Evolutionary conservation across 352 stramenopile genomes (phyloP).

Genomic region (Saprolegnia parasitica): DNA sequence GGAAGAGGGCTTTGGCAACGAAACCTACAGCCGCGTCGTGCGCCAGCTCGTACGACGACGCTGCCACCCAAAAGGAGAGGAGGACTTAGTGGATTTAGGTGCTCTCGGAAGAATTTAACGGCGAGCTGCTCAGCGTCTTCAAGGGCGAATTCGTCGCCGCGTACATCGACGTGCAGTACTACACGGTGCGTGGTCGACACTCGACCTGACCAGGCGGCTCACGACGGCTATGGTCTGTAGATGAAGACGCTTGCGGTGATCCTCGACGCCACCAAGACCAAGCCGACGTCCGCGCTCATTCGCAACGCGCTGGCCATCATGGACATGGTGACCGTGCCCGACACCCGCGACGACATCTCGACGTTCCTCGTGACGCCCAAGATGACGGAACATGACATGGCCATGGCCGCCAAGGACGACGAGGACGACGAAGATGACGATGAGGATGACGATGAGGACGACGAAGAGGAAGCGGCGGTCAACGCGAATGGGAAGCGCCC

Average conservation of each 20-base stretch:
- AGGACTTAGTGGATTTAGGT: too few species aligned
- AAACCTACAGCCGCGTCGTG: constrained; percentile 77
- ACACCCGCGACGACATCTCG: constrained; percentile 50
- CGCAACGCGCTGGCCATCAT: constrained; percentile 43
- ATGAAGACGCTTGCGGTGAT: constrained; percentile 63
- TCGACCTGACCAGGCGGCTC: background rate
- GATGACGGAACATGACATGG: background rate
- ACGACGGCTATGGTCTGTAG: constrained; percentile 30
- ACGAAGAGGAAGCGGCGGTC: constrained; percentile 31
- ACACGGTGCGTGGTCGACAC: constrained; percentile 44
- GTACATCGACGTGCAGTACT: constrained; percentile 85
- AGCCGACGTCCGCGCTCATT: constrained; percentile 30
- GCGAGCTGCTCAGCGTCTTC: constrained; percentile 75
- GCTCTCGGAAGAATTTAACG: constrained; percentile 65
- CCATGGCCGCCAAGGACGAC: background rate
- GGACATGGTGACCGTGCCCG: constrained; percentile 57
- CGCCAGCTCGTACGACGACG: constrained; percentile 44
- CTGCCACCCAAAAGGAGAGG: too few species aligned
- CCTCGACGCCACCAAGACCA: constrained; percentile 41
- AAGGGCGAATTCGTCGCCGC: constrained; percentile 80
- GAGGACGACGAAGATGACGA: constrained; percentile 40
- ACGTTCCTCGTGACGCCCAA: constrained; percentile 59
- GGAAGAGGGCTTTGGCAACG: constrained; percentile 59
- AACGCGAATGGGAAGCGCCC: constrained; percentile 30
- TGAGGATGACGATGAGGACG: constrained; percentile 42